Base-by-base conservation (phyloP, 2,329 filamentous ascomycete genomes). In the Xylariomycetidae sp. region DNA sequence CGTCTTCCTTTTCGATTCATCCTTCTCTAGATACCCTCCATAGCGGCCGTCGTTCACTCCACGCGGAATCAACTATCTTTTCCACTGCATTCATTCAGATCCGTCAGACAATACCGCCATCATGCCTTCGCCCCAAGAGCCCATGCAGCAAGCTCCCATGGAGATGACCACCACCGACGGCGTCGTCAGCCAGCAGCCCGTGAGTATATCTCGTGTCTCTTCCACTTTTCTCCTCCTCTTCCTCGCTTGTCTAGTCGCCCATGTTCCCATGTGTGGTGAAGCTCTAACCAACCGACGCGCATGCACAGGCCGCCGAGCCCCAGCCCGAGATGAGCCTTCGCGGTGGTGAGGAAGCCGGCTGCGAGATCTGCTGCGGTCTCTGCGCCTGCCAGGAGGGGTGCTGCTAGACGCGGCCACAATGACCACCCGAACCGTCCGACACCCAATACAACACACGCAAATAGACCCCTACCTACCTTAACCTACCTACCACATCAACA, bases 361-460 rank as follows among this genome's bases (percentile, higher is more conserved):
- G 64, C 37, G 63, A 66, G 46, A 48, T 66, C 39, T 67, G 64
- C 56, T 67, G 64, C 38, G 63, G 64, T 37, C 59, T 67, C 38
- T 67, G 64, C 49, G 62, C 50, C 31, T 67, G 64, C 44, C 49
- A 67, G 1, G 64, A 67, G 44, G 49, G 47, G 15, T 67, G 64
- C 53, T 67, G 64, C 50, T 67, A 60, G 49, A 43, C 5, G 22
- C 34, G 17, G 26, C 23, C 12, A n/a, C n/a, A 25, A 12, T 4
- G 19, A 13, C 12, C 10, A 19, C 27, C 15, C 19, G 6, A n/a
- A 18, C 13, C 23, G 24, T n/a, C n/a, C n/a, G n/a, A n/a, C n/a
- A n/a, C n/a, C n/a, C n/a, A n/a, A n/a, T n/a, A n/a, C n/a, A n/a
- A n/a, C n/a, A n/a, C n/a, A n/a, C n/a, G n/a, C n/a, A n/a, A n/a